Percentiles rank a stretch among this genome's conserved stretches.
Conservation (phyloP, 371 early-diverging fungal genomes). For the Chytridium lagenaria region DNA sequence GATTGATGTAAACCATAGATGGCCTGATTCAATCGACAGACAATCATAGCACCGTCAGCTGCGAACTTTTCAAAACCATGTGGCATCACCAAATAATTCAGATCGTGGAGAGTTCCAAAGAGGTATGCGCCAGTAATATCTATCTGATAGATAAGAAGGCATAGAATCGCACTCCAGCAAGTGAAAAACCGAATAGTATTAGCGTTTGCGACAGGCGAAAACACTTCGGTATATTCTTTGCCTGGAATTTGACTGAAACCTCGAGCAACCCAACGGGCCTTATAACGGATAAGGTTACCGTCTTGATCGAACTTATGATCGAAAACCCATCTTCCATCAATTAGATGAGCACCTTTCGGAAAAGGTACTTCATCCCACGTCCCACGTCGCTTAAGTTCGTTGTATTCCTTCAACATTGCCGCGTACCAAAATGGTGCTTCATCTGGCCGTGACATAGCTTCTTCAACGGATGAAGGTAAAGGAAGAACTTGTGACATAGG, state of each 20-base stretch:
- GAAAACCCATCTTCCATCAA: slow-evolving; percentile 4
- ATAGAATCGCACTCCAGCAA: background rate
- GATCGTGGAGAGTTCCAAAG: background rate
- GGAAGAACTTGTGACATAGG: background rate
- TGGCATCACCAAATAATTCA: slow-evolving; percentile 9
- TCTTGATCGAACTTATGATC: slow-evolving; percentile 8
- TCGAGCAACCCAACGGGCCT: background rate
- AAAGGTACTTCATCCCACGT: slow-evolving; percentile 5
- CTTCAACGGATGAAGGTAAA: background rate
- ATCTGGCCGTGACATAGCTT: slow-evolving; percentile 4
- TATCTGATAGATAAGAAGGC: background rate
- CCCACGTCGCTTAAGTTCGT: background rate
- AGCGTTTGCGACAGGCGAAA: background rate
- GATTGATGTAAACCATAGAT: slow-evolving; percentile 33
- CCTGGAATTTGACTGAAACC: slow-evolving; percentile 1
- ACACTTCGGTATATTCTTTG: background rate
- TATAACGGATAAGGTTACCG: background rate
- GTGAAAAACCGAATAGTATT: background rate
- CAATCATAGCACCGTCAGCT: slow-evolving; percentile 9
- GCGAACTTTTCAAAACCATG: slow-evolving; percentile 10
- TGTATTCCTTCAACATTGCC: background rate
- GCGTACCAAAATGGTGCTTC: slow-evolving; percentile 11
- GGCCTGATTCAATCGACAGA: slow-evolving; percentile 15
- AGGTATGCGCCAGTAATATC: slow-evolving; percentile 6
- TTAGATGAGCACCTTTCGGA: background rate